Evolutionary conservation across 805 yeast species (phyloP).

Genomic region (Yarrowia sp.): DNA sequence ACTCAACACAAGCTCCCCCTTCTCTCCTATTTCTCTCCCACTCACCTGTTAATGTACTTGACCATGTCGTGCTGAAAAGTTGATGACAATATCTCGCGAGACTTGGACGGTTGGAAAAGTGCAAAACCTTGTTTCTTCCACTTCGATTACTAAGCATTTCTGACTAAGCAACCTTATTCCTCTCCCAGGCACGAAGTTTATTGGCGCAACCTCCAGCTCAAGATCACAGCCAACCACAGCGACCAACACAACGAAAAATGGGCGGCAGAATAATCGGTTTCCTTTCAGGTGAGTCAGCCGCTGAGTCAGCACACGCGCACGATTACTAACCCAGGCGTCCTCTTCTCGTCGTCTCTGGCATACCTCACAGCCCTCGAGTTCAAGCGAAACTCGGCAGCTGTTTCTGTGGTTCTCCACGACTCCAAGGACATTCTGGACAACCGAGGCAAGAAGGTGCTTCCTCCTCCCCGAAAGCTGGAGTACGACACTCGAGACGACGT

Average conservation of each 20-base stretch:
- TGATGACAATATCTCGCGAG: slow-evolving; percentile 3
- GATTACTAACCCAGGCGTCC: slow-evolving; percentile 49
- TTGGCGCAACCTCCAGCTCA: slow-evolving; percentile 3
- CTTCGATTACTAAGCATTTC: background rate
- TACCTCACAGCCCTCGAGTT: slow-evolving; percentile 62
- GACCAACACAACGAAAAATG: background rate
- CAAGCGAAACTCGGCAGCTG: slow-evolving; percentile 46
- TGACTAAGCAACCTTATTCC: background rate
- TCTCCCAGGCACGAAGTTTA: slow-evolving; percentile 9
- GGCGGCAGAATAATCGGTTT: slow-evolving; percentile 49
- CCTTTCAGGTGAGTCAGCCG: slow-evolving; percentile 45
- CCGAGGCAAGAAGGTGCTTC: slow-evolving; percentile 45
- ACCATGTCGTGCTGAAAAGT: slow-evolving; percentile 25
- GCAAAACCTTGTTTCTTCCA: slow-evolving; percentile 12
- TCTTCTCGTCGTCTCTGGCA: slow-evolving; percentile 57
- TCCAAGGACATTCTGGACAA: slow-evolving; percentile 53
- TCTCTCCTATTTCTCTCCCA: background rate
- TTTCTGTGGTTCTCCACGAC: slow-evolving; percentile 49
- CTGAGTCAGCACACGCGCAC: background rate
- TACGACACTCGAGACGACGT: slow-evolving; percentile 49
- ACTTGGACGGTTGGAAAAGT: background rate
- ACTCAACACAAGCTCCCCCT: background rate
- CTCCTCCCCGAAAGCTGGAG: slow-evolving; percentile 45
- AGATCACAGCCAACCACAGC: slow-evolving; percentile 10
- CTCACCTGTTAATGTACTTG: slow-evolving; percentile 23